Conservation (phyloP, 345 rosid genomes). For the Anacardium occidentale region DNA sequence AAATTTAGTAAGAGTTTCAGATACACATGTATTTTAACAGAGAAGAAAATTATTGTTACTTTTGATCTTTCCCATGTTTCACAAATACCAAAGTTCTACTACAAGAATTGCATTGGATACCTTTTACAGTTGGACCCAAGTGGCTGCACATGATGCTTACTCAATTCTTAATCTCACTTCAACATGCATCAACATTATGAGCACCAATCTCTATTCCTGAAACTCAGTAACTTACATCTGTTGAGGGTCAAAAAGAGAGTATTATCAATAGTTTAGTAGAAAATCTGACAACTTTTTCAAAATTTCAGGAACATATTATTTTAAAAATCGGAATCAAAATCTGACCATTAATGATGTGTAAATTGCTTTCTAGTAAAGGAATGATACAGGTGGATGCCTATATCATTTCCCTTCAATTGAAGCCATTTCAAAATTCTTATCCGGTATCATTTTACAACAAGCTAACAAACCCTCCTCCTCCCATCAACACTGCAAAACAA, state of each 20-base stretch:
- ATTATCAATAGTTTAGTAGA: not conserved
- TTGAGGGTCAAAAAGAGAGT: constrained; percentile 4
- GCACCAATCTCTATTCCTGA: constrained; percentile 16
- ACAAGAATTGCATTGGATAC: constrained; percentile 20
- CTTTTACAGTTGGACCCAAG: not conserved
- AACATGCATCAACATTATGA: constrained; percentile 2
- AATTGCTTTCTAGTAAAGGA: constrained; percentile 15
- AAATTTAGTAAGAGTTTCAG: not conserved
- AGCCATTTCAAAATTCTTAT: not conserved
- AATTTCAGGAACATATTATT: not conserved
- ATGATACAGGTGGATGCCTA: constrained; percentile 1
- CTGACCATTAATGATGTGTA: not conserved
- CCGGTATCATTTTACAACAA: not conserved
- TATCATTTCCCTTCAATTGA: constrained; percentile 7
- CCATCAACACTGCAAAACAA: not conserved
- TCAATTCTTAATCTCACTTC: constrained; percentile 9
- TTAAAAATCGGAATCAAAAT: not conserved
- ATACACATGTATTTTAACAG: not conserved
- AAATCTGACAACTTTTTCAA: not conserved
- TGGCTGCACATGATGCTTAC: constrained; percentile 1
- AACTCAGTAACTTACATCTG: not conserved
- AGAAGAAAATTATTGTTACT: constrained; percentile 1
- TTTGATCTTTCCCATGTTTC: constrained; percentile 17
- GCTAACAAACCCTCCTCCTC: not conserved
- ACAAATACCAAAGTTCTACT: not conserved